phyloP scores from a whole-genome alignment of 2,329 filamentous ascomycete species.

The Xylaria sp. region DNA sequence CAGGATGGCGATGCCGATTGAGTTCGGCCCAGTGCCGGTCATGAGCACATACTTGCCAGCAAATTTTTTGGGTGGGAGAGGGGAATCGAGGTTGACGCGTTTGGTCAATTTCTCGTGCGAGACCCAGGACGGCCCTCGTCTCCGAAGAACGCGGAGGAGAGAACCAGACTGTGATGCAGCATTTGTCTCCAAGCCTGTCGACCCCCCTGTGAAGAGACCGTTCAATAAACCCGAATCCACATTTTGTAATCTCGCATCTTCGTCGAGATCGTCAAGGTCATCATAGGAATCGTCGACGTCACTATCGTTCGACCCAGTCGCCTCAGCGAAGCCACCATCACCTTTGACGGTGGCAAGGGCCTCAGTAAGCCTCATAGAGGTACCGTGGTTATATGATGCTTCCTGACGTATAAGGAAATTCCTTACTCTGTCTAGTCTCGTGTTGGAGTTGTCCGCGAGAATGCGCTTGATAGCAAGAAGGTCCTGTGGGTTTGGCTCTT shows the following conservation, averaged over 20 bases:
- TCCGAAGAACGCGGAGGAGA: neutral
- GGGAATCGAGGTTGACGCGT: neutral
- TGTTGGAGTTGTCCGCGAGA: neutral
- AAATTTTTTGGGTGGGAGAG: constrained; percentile 13
- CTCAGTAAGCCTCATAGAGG: neutral
- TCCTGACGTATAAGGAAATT: neutral
- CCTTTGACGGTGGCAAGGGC: too few relatives aligned
- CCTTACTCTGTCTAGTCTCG: neutral
- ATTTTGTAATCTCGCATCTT: neutral
- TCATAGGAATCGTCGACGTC: neutral
- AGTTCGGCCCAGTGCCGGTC: constrained; percentile 31
- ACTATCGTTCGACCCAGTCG: neutral
- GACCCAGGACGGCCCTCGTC: neutral
- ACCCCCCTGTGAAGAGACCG: too few relatives aligned
- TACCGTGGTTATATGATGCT: neutral
- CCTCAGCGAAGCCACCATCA: too few relatives aligned
- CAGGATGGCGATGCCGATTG: constrained; percentile 30
- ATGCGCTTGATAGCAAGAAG: neutral
- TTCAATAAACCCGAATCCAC: neutral
- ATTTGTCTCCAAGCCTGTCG: neutral
- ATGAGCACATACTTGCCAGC: constrained; percentile 26
- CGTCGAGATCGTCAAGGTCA: neutral
- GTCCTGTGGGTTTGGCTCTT: neutral
- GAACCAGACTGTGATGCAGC: neutral
- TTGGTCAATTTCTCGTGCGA: neutral